These are phyloP conservation scores for Talaromyces sp. DNA, from an alignment of 2,329 filamentous ascomycete species.

Conservation along the genomic window DNA sequence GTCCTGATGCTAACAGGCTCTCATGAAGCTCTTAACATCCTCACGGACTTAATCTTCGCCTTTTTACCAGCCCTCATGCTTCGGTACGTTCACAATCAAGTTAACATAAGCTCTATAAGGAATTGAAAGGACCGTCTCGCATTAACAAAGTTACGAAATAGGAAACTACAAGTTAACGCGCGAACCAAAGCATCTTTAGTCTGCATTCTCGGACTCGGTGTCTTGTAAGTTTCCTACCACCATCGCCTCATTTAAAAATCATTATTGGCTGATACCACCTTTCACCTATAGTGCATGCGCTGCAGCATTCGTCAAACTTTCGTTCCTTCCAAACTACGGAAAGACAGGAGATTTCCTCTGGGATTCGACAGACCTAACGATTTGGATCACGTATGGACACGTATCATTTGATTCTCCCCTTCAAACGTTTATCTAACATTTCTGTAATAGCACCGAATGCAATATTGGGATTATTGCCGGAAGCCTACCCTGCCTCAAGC, in stretches of 20 bases:
- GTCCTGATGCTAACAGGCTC: background rate
- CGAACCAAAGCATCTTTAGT: background rate
- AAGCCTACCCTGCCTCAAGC: constrained; percentile 31
- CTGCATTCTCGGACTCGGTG: background rate
- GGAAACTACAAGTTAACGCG: background rate
- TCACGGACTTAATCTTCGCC: background rate
- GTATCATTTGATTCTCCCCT: constrained; percentile 10
- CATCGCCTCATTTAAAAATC: background rate
- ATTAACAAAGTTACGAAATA: background rate
- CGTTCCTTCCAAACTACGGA: constrained; percentile 40
- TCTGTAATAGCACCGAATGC: constrained; percentile 21
- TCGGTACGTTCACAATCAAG: background rate
- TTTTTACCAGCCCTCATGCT: background rate
- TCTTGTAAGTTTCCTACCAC: background rate
- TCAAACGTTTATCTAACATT: background rate
- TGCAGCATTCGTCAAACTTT: constrained; percentile 44
- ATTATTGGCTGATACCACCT: background rate
- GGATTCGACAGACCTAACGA: constrained; percentile 48
- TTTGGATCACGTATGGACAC: constrained; percentile 40
- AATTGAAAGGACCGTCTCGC: background rate
- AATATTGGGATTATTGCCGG: constrained; percentile 33
- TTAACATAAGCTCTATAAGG: background rate
- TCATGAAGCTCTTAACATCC: background rate
- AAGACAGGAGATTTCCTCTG: constrained; percentile 44
- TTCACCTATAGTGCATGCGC: constrained; percentile 32